phyloP scores from a whole-genome alignment of 345 rosid species.

The Murraya paniculata region DNA sequence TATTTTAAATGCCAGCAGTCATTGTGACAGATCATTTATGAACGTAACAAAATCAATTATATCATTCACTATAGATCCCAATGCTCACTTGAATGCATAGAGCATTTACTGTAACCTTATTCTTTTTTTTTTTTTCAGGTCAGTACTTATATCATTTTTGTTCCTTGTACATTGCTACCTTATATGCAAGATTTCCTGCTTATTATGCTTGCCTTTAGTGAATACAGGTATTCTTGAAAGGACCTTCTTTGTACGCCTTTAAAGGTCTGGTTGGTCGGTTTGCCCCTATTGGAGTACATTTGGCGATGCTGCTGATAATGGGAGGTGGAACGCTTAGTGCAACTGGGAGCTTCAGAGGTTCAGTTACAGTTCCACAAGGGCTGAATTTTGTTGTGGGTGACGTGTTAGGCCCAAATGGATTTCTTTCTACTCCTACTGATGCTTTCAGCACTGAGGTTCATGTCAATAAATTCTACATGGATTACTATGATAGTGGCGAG shows the following conservation, averaged over 20 bases:
- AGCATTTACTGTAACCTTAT: background rate
- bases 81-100: background rate
- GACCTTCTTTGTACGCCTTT: constrained; percentile 84
- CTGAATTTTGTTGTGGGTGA: constrained; percentile 87
- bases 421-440: constrained; percentile 84
- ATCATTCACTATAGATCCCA: background rate
- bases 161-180: background rate
- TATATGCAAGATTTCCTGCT: background rate
- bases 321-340: constrained; percentile 89
- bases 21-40: background rate
- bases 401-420: constrained; percentile 76
- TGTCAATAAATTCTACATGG: constrained; percentile 87
- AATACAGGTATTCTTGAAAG: constrained; percentile 75
- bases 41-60: background rate
- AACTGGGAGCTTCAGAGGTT: constrained; percentile 85
- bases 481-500: constrained; percentile 84
- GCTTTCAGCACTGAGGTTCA: constrained; percentile 90
- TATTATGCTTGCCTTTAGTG: constrained; percentile 9
- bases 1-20: background rate
- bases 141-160: background rate
- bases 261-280: constrained; percentile 85
- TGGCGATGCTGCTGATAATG: constrained; percentile 95
- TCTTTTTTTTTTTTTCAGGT: background rate
- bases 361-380: constrained; percentile 94
- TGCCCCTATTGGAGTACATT: constrained; percentile 92